Conservation (phyloP, 75 land plant genomes). For the Pseudotsuga menziesii region DNA sequence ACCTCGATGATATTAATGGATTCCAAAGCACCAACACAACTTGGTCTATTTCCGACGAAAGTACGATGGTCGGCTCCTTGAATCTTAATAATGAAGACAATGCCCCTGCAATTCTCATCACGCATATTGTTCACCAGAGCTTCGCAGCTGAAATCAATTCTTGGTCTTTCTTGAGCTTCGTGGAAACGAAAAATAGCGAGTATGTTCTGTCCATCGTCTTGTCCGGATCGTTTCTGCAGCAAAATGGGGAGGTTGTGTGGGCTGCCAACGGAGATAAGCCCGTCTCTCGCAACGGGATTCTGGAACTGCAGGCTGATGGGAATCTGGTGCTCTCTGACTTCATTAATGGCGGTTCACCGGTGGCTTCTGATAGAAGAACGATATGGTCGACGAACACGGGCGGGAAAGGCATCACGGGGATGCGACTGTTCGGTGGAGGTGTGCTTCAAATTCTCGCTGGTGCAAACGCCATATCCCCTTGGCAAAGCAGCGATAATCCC, state of each 20-base stretch:
- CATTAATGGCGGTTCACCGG: background rate
- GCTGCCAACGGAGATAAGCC: slow-evolving; percentile 3
- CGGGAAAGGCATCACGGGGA: slow-evolving; percentile 3
- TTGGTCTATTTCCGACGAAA: background rate
- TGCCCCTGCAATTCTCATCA: background rate
- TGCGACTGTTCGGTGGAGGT: background rate
- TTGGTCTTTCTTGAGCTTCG: background rate
- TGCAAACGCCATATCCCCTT: background rate
- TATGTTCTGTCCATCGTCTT: background rate
- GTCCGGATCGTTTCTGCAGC: background rate
- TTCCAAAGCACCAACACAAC: background rate
- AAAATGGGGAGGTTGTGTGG: slow-evolving; percentile 6
- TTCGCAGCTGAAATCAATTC: background rate
- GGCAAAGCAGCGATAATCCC: slow-evolving; percentile 3
- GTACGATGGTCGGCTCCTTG: background rate
- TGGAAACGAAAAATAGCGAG: background rate
- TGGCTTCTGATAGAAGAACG: background rate
- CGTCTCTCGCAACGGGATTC: background rate
- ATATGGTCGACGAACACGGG: slow-evolving; percentile 22
- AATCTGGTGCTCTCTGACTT: background rate
- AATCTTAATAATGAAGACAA: background rate
- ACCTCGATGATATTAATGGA: background rate
- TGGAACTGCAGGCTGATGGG: background rate
- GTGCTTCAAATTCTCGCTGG: background rate
- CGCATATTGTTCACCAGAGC: background rate